Percentiles rank a stretch among this genome's conserved stretches.
Conservation (phyloP, 2,329 filamentous ascomycete species). For the Aspergillus terreus region DNA sequence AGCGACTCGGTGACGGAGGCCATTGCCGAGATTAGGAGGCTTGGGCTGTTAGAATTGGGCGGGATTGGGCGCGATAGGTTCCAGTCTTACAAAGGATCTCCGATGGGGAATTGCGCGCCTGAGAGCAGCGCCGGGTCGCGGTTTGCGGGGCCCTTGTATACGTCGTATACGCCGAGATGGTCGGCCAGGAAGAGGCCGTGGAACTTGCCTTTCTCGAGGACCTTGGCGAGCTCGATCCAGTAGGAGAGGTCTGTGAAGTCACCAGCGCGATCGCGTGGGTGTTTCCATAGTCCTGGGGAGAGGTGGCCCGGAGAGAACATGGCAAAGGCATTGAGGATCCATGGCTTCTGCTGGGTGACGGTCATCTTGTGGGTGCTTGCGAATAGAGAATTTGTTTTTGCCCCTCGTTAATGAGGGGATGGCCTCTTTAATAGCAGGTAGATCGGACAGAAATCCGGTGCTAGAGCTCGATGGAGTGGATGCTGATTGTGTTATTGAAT, state of each 20-base stretch:
- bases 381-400: not conserved
- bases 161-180: constrained; percentile 41
- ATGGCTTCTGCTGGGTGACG: not conserved
- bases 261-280: constrained; percentile 26
- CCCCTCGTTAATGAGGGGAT: not conserved
- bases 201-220: constrained; percentile 44
- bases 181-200: constrained; percentile 49
- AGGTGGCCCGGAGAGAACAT: constrained; percentile 3
- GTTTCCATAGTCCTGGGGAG: constrained; percentile 17
- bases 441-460: not conserved
- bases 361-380: not conserved
- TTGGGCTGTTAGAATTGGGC: not conserved
- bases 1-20: constrained; percentile 42
- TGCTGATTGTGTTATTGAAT: constrained; percentile 4
- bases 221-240: constrained; percentile 45
- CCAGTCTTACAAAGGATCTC: constrained; percentile 28
- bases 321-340: constrained; percentile 4
- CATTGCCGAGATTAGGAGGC: constrained; percentile 40
- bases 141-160: constrained; percentile 40
- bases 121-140: constrained; percentile 32
- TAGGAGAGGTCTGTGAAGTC: constrained; percentile 38
- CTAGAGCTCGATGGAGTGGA: not conserved
- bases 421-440: not conserved
- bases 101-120: constrained; percentile 37
- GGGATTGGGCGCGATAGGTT: not conserved